phyloP scores from a whole-genome alignment of 345 rosid genomes.

The Linum lewisii region DNA sequence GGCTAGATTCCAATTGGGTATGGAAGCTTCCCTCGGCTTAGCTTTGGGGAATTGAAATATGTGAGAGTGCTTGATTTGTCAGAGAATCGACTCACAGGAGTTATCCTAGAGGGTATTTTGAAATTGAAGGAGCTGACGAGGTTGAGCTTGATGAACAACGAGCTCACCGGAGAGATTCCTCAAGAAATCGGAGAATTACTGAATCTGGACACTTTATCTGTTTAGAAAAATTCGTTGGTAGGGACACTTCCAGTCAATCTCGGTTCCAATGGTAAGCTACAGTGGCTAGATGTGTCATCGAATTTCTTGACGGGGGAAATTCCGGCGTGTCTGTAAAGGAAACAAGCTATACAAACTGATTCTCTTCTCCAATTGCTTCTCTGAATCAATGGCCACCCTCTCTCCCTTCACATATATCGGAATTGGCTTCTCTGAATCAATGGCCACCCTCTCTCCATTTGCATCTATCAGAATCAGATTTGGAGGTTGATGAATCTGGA shows the following conservation, averaged over 20 bases:
- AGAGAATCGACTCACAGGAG: slow-evolving; percentile 51
- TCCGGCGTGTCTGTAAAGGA: slow-evolving; percentile 68
- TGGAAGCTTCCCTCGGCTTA: too few species aligned
- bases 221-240: slow-evolving; percentile 65
- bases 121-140: slow-evolving; percentile 44
- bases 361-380: slow-evolving; percentile 56
- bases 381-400: too few species aligned
- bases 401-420: too few species aligned
- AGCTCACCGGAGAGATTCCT: slow-evolving; percentile 54
- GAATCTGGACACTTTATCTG: slow-evolving; percentile 36
- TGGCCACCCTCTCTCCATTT: too few species aligned
- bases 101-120: slow-evolving; percentile 54
- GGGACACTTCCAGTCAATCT: slow-evolving; percentile 60
- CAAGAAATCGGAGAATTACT: slow-evolving; percentile 52
- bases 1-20: slow-evolving; percentile 56
- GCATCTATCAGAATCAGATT: too few species aligned
- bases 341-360: slow-evolving; percentile 60
- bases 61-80: slow-evolving; percentile 63
- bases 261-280: too few species aligned
- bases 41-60: slow-evolving; percentile 38
- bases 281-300: slow-evolving; percentile 55
- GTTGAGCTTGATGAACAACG: slow-evolving; percentile 55
- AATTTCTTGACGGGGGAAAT: slow-evolving; percentile 64
- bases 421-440: too few species aligned
- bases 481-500: too few species aligned